These are phyloP conservation scores for Hymenochaete sp. DNA, from an alignment of 1,284 basidiomycete species.

Conservation along the genomic window DNA sequence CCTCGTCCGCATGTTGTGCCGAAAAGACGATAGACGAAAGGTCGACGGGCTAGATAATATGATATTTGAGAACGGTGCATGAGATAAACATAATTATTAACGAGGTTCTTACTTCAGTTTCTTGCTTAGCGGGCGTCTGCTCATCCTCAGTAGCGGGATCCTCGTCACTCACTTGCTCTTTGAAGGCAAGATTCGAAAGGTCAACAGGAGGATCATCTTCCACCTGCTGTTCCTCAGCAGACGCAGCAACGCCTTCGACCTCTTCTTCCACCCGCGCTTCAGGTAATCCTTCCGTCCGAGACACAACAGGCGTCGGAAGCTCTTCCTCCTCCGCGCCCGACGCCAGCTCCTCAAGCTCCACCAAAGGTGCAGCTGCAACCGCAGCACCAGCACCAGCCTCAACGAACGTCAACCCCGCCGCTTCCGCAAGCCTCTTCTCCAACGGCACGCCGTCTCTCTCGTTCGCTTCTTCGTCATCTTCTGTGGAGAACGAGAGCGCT, in stretches of 20 bases:
- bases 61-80: no score
- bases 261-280: not conserved
- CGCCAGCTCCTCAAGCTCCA: not conserved
- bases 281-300: not conserved
- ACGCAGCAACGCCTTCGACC: not conserved
- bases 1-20: not conserved
- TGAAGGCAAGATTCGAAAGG: no score
- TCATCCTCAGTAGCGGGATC: no score
- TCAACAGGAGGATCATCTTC: not conserved
- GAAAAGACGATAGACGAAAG: not conserved
- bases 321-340: conserved; percentile 5
- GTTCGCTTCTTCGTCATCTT: conserved; percentile 6
- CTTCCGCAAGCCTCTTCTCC: conserved; percentile 1
- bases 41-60: no score
- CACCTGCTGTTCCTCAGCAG: not conserved
- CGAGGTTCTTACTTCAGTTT: no score
- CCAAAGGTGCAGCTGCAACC: not conserved
- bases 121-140: no score
- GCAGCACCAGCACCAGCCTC: conserved; percentile 1
- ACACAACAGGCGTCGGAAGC: not conserved
- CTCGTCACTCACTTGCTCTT: no score
- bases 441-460: no score
- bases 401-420: not conserved
- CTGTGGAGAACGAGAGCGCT: not conserved
- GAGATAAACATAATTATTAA: no score